phyloP scores from a whole-genome alignment of 1,139 yeast genomes.

The Pichia inconspicua region DNA sequence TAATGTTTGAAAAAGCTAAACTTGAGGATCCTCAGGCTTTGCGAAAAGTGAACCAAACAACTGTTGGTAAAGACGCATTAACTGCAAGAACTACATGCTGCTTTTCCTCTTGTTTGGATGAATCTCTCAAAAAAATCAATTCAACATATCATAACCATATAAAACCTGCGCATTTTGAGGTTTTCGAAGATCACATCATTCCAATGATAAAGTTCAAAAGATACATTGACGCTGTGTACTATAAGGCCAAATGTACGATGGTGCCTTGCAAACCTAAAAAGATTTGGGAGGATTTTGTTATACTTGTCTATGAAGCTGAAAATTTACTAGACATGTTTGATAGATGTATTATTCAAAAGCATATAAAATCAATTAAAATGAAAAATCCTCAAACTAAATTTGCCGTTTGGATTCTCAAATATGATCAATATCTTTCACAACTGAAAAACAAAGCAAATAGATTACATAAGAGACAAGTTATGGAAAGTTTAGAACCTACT shows the following conservation, averaged over 20 bases:
- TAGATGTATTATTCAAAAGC: slow-evolving; percentile 23
- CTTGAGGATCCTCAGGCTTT: slow-evolving; percentile 28
- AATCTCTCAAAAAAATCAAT: slow-evolving; percentile 18
- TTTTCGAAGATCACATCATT: slow-evolving; percentile 17
- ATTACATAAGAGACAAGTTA: slow-evolving; percentile 29
- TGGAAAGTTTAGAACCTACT: slow-evolving; percentile 1
- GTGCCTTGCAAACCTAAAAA: slow-evolving; percentile 40
- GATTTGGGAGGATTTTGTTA: slow-evolving; percentile 36
- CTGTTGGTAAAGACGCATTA: slow-evolving; percentile 43
- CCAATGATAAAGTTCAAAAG: slow-evolving; percentile 31
- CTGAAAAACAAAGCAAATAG: slow-evolving; percentile 40
- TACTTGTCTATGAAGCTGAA: slow-evolving; percentile 41
- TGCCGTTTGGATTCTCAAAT: slow-evolving; percentile 44
- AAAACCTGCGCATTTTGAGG: slow-evolving; percentile 24
- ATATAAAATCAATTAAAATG: slow-evolving; percentile 21
- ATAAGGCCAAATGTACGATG: slow-evolving; percentile 40
- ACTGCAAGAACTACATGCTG: slow-evolving; percentile 42
- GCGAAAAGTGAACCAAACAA: slow-evolving; percentile 43
- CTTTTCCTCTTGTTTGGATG: slow-evolving; percentile 16
- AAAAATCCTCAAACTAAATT: slow-evolving; percentile 24
- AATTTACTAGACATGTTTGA: slow-evolving; percentile 35
- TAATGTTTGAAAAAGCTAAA: slow-evolving; percentile 18
- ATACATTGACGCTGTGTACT: slow-evolving; percentile 34
- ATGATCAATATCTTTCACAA: slow-evolving; percentile 37
- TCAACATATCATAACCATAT: slow-evolving; percentile 22